These are phyloP conservation scores for Agaricus sinodeliciosus DNA, from an alignment of 768 basidiomycete genomes.

Conservation along the genomic window DNA sequence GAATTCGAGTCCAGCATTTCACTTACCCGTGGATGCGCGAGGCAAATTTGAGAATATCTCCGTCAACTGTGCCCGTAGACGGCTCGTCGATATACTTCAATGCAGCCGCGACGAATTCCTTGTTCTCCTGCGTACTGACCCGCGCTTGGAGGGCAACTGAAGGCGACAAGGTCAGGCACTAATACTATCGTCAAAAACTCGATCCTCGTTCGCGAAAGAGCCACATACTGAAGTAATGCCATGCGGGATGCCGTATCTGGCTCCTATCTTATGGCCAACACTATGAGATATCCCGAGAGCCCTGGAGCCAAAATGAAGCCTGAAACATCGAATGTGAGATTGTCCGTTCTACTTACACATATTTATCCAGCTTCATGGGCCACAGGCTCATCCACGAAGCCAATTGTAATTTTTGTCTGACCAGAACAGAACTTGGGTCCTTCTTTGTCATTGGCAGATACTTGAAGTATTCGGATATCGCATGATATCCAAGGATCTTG, in stretches of 20 bases:
- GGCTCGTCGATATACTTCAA: constrained; percentile 54
- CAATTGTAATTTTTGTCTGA: constrained; percentile 62
- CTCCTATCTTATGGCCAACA: constrained; percentile 69
- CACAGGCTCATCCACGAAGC: constrained; percentile 81
- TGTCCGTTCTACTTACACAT: constrained; percentile 31
- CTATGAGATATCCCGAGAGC: constrained; percentile 71
- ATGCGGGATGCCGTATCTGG: constrained; percentile 69
- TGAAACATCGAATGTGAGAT: neutral
- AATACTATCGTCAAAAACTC: neutral
- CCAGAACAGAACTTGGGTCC: constrained; percentile 46
- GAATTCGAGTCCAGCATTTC: neutral
- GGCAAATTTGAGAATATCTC: constrained; percentile 52
- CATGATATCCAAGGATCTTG: constrained; percentile 59
- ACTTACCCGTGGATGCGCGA: constrained; percentile 49
- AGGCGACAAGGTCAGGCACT: constrained; percentile 71
- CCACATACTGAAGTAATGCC: constrained; percentile 72
- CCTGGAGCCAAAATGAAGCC: constrained; percentile 25
- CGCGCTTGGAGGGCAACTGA: constrained; percentile 56
- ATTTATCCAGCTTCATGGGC: constrained; percentile 53
- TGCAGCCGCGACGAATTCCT: constrained; percentile 48
- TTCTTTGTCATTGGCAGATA: constrained; percentile 63
- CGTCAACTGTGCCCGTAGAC: constrained; percentile 56
- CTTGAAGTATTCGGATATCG: constrained; percentile 66
- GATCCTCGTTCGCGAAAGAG: constrained; percentile 5
- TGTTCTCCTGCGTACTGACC: constrained; percentile 53